Evolutionary conservation across 805 yeast genomes (phyloP).

Genomic region (Zygoascus bituminiphila): DNA sequence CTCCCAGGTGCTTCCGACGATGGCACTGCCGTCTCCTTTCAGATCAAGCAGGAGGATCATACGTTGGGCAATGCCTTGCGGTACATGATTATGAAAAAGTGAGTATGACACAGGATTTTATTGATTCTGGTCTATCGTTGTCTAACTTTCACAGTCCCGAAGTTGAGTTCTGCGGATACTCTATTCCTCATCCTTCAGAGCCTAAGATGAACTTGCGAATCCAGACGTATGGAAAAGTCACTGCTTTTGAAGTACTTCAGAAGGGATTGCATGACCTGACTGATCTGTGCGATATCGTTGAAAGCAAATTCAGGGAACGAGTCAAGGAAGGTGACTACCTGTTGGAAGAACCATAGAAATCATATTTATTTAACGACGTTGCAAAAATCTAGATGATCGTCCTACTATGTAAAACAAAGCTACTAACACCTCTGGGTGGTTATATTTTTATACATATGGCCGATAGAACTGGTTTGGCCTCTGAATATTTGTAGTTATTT

Average conservation of each 20-base stretch:
- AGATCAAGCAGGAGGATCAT: constrained; percentile 89
- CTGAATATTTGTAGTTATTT: too few species aligned
- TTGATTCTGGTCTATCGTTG: constrained; percentile 5
- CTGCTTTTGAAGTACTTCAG: constrained; percentile 89
- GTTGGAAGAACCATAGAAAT: constrained; percentile 13
- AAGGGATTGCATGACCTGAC: constrained; percentile 82
- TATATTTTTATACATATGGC: too few species aligned
- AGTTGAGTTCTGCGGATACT: constrained; percentile 96
- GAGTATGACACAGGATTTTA: constrained; percentile 5
- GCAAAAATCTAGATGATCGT: too few species aligned
- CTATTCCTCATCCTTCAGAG: constrained; percentile 97
- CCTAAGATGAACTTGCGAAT: constrained; percentile 80
- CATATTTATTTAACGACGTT: background rate
- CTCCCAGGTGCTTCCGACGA: constrained; percentile 88
- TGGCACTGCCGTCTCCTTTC: constrained; percentile 92
- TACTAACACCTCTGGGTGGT: too few species aligned
- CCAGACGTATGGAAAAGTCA: constrained; percentile 77
- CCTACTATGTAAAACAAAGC: too few species aligned
- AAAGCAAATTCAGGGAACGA: constrained; percentile 63
- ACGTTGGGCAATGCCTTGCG: constrained; percentile 91
- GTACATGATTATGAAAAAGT: constrained; percentile 89
- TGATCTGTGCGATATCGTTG: constrained; percentile 76
- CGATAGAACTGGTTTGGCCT: too few species aligned
- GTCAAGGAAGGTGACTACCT: constrained; percentile 48
- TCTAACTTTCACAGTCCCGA: constrained; percentile 45